A percentile compares a stretch with the other conserved stretches of the same genome.
Conservation (phyloP, 805 yeast genomes). For the Ogataea pignaliae region DNA sequence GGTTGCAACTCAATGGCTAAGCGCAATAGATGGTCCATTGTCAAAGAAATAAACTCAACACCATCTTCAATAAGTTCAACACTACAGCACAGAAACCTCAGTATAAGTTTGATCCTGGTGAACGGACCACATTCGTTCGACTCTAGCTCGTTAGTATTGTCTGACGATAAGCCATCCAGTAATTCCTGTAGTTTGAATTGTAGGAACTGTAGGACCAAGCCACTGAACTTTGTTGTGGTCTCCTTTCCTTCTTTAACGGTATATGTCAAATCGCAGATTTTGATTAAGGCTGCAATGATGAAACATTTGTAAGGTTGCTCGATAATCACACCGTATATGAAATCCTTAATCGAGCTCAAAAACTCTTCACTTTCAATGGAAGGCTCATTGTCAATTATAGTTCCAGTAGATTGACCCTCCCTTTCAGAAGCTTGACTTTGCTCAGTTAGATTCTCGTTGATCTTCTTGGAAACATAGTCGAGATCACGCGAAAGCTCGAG, state of each 20-base stretch:
- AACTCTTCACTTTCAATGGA: constrained; percentile 36
- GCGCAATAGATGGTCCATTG: constrained; percentile 51
- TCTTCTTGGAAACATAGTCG: constrained; percentile 63
- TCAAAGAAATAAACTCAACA: constrained; percentile 35
- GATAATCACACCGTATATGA: constrained; percentile 60
- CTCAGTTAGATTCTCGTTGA: constrained; percentile 55
- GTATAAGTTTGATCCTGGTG: constrained; percentile 63
- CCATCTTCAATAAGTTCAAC: constrained; percentile 51
- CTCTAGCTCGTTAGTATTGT: constrained; percentile 15
- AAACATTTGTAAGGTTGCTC: constrained; percentile 93
- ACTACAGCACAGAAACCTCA: constrained; percentile 67
- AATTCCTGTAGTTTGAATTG: constrained; percentile 59
- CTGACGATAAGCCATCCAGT: constrained; percentile 31
- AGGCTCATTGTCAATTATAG: constrained; percentile 31
- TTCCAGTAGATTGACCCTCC: no score
- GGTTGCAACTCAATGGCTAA: constrained; percentile 54
- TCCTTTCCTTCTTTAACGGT: constrained; percentile 18
- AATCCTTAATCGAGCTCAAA: constrained; percentile 54
- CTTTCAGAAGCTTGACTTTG: no score
- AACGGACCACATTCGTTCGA: constrained; percentile 50
- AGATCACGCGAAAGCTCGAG: constrained; percentile 40
- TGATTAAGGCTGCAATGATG: constrained; percentile 62
- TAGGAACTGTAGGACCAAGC: constrained; percentile 62
- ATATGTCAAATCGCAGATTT: constrained; percentile 16
- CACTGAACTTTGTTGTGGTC: constrained; percentile 67